These are phyloP conservation scores for Musa acuminata DNA, from an alignment of 176 grass and related monocot genomes.

Conservation along the genomic window DNA sequence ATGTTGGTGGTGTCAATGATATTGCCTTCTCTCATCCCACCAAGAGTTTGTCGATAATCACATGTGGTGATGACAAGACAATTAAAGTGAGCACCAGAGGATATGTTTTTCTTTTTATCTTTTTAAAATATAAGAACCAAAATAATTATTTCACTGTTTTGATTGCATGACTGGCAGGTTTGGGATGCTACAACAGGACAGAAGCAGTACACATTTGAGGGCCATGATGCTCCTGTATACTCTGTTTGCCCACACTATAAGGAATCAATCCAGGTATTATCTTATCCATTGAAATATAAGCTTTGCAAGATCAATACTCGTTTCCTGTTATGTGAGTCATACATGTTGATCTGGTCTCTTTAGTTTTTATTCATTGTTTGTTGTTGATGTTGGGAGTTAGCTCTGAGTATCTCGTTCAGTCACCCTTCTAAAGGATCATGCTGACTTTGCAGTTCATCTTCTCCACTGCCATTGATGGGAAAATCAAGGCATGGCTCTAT, in stretches of 20 bases:
- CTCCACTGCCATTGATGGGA: slow-evolving; percentile 95
- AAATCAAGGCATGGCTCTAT: slow-evolving; percentile 99
- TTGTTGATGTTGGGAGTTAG: background rate
- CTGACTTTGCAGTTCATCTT: slow-evolving; percentile 72
- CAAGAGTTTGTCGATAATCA: slow-evolving; percentile 93
- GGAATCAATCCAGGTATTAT: slow-evolving; percentile 80
- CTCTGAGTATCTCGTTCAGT: too few species aligned
- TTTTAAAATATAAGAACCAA: background rate
- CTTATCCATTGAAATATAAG: too few species aligned
- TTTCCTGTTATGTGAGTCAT: background rate
- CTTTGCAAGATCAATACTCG: too few species aligned
- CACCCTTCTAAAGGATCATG: too few species aligned
- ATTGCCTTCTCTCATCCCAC: slow-evolving; percentile 99
- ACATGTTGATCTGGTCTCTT: too few species aligned
- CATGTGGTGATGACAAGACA: slow-evolving; percentile 94
- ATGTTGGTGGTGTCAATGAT: slow-evolving; percentile 94
- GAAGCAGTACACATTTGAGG: slow-evolving; percentile 95
- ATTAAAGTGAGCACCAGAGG: slow-evolving; percentile 58
- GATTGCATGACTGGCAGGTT: slow-evolving; percentile 45
- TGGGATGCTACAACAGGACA: slow-evolving; percentile 96
- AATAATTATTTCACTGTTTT: slow-evolving; percentile 1
- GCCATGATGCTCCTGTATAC: slow-evolving; percentile 89
- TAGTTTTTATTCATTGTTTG: too few species aligned
- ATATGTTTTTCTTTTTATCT: background rate
- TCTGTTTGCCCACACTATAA: slow-evolving; percentile 99